A percentile compares a stretch with the other conserved stretches of the same genome.
Conservation (phyloP, 1,284 basidiomycete species). For the Waitea zeae region DNA sequence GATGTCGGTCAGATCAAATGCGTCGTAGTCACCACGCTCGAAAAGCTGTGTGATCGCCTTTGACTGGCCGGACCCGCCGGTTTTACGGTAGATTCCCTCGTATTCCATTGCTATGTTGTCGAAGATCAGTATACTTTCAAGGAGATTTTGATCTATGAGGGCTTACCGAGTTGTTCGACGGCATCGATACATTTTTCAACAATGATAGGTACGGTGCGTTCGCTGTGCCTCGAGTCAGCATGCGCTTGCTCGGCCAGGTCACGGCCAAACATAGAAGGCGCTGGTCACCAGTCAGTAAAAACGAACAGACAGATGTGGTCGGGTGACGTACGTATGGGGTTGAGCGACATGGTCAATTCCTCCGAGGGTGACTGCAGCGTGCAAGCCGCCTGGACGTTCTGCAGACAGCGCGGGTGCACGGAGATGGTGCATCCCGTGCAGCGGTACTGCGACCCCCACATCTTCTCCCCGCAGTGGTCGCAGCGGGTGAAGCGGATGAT, state of each 20-base stretch:
- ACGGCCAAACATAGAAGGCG: slow-evolving; percentile 82
- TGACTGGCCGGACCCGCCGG: slow-evolving; percentile 83
- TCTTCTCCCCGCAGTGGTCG: slow-evolving; percentile 92
- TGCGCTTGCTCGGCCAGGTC: slow-evolving; percentile 72
- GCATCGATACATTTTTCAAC: slow-evolving; percentile 93
- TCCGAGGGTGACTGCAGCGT: slow-evolving; percentile 22
- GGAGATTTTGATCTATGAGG: slow-evolving; percentile 1
- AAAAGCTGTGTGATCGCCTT: slow-evolving; percentile 92
- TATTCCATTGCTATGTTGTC: slow-evolving; percentile 57
- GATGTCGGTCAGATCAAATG: slow-evolving; percentile 78
- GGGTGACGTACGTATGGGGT: too few relatives aligned
- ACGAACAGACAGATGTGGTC: too few relatives aligned
- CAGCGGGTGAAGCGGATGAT: slow-evolving; percentile 82
- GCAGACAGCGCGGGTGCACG: slow-evolving; percentile 58
- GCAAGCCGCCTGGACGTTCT: slow-evolving; percentile 40
- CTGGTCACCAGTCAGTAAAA: slow-evolving; percentile 21
- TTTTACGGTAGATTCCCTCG: slow-evolving; percentile 95
- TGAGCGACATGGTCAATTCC: too few relatives aligned
- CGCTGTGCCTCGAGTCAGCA: slow-evolving; percentile 37
- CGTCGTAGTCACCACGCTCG: slow-evolving; percentile 75
- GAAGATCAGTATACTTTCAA: slow-evolving; percentile 1
- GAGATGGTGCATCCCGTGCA: slow-evolving; percentile 68
- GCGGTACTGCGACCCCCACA: slow-evolving; percentile 92
- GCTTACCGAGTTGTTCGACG: slow-evolving; percentile 71
- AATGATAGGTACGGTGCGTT: slow-evolving; percentile 64